Conservation (phyloP, 805 yeast species). For the Kodamaea kakaduensis region DNA sequence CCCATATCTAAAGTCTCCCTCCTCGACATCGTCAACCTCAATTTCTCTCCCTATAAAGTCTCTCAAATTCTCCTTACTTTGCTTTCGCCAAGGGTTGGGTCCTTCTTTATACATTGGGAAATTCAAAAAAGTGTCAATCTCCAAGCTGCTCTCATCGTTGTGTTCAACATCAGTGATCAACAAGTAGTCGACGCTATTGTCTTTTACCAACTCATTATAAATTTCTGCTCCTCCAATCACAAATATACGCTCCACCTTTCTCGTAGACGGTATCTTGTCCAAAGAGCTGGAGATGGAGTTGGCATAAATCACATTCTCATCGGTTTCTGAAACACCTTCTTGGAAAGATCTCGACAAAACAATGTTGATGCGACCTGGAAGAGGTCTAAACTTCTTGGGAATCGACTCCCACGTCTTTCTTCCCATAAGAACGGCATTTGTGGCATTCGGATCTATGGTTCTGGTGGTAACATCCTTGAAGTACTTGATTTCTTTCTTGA, state of each 20-base stretch:
- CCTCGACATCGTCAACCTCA: constrained; percentile 29
- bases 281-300: constrained; percentile 27
- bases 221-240: constrained; percentile 93
- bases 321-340: constrained; percentile 17
- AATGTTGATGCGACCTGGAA: constrained; percentile 70
- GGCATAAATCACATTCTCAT: constrained; percentile 24
- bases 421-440: constrained; percentile 91
- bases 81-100: constrained; percentile 32
- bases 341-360: constrained; percentile 56
- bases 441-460: constrained; percentile 24
- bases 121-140: constrained; percentile 70
- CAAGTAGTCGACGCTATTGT: constrained; percentile 47
- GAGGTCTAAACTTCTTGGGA: constrained; percentile 78
- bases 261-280: constrained; percentile 29
- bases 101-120: constrained; percentile 20
- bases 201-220: constrained; percentile 53
- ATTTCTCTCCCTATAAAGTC: constrained; percentile 34
- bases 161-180: constrained; percentile 63
- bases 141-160: constrained; percentile 24
- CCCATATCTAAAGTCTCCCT: constrained; percentile 45
- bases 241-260: constrained; percentile 54
- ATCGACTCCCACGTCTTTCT: constrained; percentile 94
- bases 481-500: constrained; percentile 79
- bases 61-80: constrained; percentile 30
- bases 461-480: constrained; percentile 69